Evolutionary conservation across 441 rosid species (phyloP).

Genomic region (Euphorbia celastroides): DNA sequence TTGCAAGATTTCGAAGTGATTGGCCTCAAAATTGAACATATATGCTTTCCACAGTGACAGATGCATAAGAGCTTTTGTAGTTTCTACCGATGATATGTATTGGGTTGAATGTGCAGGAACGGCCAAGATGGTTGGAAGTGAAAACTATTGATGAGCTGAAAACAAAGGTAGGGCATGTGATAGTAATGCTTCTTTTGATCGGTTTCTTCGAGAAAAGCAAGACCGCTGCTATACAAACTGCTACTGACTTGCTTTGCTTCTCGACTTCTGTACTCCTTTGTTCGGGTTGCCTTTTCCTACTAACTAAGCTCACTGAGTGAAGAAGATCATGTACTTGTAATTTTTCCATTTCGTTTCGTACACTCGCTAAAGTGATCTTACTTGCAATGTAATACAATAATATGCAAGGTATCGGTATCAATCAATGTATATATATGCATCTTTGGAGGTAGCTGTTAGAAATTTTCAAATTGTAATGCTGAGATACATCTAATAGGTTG

Average conservation of each 20-base stretch:
- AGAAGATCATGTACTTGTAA: slow-evolving; percentile 23
- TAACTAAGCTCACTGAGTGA: slow-evolving; percentile 63
- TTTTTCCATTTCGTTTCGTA: background rate
- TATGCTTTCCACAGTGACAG: too few relatives aligned
- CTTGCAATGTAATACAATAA: background rate
- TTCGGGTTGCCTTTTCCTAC: slow-evolving; percentile 74
- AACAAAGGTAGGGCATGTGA: slow-evolving; percentile 93
- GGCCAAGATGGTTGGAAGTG: slow-evolving; percentile 85
- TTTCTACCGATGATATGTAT: too few relatives aligned
- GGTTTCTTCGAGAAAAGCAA: slow-evolving; percentile 88
- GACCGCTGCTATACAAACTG: slow-evolving; percentile 55
- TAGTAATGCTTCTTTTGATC: slow-evolving; percentile 90
- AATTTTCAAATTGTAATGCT: too few relatives aligned
- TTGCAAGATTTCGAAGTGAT: too few relatives aligned
- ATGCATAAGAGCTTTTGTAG: too few relatives aligned
- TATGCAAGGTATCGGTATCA: too few relatives aligned
- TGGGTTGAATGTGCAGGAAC: slow-evolving; percentile 44
- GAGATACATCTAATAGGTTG: too few relatives aligned
- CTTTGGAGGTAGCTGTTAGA: too few relatives aligned
- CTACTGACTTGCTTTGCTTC: slow-evolving; percentile 75
- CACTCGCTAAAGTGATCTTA: background rate
- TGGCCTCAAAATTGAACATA: too few relatives aligned
- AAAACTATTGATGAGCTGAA: slow-evolving; percentile 77
- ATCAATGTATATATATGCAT: too few relatives aligned
- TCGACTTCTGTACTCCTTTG: slow-evolving; percentile 73